Evolutionary conservation across 1,284 basidiomycete genomes (phyloP).

Genomic region (Moniliophthora roreri): DNA sequence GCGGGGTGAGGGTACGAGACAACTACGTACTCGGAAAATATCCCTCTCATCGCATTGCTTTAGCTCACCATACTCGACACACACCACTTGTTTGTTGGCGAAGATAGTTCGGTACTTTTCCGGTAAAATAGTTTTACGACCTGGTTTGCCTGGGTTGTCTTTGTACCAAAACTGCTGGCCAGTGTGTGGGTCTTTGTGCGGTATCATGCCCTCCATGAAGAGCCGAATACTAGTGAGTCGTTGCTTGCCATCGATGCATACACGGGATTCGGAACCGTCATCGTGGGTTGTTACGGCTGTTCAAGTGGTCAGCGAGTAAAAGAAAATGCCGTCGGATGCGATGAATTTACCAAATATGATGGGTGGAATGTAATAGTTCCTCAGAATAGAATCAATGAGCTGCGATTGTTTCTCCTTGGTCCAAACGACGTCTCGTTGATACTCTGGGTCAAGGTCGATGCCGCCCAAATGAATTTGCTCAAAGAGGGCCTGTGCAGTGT

Average conservation of each 20-base stretch:
- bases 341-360: constrained; percentile 64
- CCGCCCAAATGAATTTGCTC: constrained; percentile 7
- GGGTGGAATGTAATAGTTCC: constrained; percentile 74
- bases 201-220: too few species aligned
- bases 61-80: constrained; percentile 69
- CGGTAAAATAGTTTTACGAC: constrained; percentile 39
- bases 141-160: constrained; percentile 21
- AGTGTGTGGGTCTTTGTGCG: constrained; percentile 27
- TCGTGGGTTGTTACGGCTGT: constrained; percentile 48
- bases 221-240: constrained; percentile 44
- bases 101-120: constrained; percentile 53
- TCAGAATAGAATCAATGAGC: constrained; percentile 69
- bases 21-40: constrained; percentile 63
- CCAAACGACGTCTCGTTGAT: constrained; percentile 67
- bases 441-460: constrained; percentile 9
- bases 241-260: constrained; percentile 81
- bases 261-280: constrained; percentile 61
- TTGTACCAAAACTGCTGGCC: constrained; percentile 56
- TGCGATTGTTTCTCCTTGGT: constrained; percentile 63
- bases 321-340: neutral
- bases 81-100: constrained; percentile 67
- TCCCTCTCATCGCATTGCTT: constrained; percentile 61
- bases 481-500: constrained; percentile 9
- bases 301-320: neutral
- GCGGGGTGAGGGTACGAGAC: neutral